Evolutionary conservation across 2,329 filamentous ascomycete genomes (phyloP), one percentile per base, ranked within the genome.

Genomic region (Pseudofabraea citricarpa): DNA sequence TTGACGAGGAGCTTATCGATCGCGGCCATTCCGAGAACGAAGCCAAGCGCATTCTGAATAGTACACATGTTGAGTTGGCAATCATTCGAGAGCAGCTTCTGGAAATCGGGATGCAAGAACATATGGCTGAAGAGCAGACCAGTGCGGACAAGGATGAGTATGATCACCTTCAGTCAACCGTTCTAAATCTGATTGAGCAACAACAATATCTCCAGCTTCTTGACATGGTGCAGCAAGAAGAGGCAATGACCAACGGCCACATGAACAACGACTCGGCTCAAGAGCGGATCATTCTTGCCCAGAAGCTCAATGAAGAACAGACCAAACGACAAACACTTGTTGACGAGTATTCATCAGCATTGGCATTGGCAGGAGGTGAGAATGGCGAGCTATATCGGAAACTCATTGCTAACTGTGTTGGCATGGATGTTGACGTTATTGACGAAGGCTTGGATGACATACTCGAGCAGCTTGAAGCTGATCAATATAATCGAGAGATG

Each of bases 1-100:
- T 88, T 57, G 87, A 93, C 46, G 77, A 83, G 21, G 85, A 91
- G 59, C 78, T 87, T 55, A 74, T 77, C 41, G 85, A 90, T 51
- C 89, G 87, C 58, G 80, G 88, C 41, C 73, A 76, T 15, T 80
- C 80, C 3, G 82, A 86, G 56, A 74, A 75, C 20, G 85, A 87
- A 59, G 83, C 83, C 3, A 77, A 77, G 39, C 73, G 79, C 13
- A 78, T 83, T 43, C 71, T 88, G 13, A 71, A 73, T 47, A 83
- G 83, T 52, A 82, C 85, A 0, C 78, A 85, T 49, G 72, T 76
- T 23, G 87, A 91, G 58, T 71, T 88, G 4, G 74, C 77, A 35
- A 67, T 70, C 1, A 68, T 85, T 13, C 75, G 73, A 10, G 74
- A 79, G 45, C 75, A 83, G 51, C 74, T 83, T 29, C 67, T 71